A percentile compares a stretch with the other conserved stretches of the same genome.
Evolutionary conservation across 352 stramenopile species (phyloP).

Genomic region (Globisporangium acanthophoron): DNA sequence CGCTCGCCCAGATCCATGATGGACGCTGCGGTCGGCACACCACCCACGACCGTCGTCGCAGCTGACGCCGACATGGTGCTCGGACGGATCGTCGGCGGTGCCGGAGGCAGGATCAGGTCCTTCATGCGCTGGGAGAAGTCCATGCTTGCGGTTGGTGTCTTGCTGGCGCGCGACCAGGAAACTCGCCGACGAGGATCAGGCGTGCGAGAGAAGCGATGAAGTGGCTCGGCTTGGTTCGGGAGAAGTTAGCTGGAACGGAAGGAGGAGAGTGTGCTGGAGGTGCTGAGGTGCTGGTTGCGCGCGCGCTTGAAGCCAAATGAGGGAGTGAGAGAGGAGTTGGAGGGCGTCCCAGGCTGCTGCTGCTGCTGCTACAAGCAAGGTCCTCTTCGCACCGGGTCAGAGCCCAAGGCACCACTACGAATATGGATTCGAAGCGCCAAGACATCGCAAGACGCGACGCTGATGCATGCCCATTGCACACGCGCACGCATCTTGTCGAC

Average conservation of each 20-base stretch:
- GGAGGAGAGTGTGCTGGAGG: background rate
- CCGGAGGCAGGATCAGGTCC: constrained; percentile 56
- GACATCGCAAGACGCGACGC: no score
- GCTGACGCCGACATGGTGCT: constrained; percentile 20
- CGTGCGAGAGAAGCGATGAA: background rate
- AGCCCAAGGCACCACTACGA: background rate
- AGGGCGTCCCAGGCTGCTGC: background rate
- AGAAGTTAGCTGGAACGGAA: background rate
- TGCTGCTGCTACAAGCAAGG: background rate
- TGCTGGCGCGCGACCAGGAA: background rate
- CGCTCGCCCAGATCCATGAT: constrained; percentile 50
- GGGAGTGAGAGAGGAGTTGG: constrained; percentile 1
- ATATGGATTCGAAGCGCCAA: no score
- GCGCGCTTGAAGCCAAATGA: constrained; percentile 8
- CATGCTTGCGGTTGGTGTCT: constrained; percentile 20
- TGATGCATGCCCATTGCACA: no score
- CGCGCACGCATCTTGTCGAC: no score
- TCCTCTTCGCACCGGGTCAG: background rate
- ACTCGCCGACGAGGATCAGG: background rate
- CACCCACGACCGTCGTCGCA: constrained; percentile 22
- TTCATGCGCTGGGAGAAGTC: constrained; percentile 76
- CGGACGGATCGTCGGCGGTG: constrained; percentile 42
- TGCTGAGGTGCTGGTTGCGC: background rate
- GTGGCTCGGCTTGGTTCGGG: background rate
- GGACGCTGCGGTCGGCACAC: constrained; percentile 15